Base-by-base conservation (phyloP, 2,329 filamentous ascomycete species). In the Colletotrichum sp. region DNA sequence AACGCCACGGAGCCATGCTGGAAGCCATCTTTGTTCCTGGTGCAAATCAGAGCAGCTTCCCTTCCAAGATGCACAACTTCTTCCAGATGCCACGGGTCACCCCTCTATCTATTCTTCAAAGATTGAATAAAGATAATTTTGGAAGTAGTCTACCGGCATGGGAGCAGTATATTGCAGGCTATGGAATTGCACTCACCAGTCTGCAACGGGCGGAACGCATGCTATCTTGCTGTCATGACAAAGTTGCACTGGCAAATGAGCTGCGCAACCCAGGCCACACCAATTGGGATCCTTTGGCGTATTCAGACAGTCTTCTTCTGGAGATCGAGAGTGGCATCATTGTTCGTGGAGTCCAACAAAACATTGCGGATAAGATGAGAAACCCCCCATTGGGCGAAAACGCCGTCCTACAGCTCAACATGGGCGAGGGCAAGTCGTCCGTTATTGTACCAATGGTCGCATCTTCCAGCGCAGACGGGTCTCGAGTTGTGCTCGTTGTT, bases 351-450 rank as follows among this genome's bases (percentile, higher is more conserved):
- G 88, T 91, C 0, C 93, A 95, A 79, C 85, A 88, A 4, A 80
- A 88, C 3, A 91, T 95, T 66, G 90, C 93, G 0, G 60, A 72
- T 0, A 80, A 88, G 25, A 94, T 95, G 90, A 88, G 87, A 4
- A 66, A 78, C 0, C 87, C 88, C 0, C 78, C 80, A 0, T 79
- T 79, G 0, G 80, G 79, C 0, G 32, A 80, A 0, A 94, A 92
- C 77, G 81, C 87, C 0, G 88, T 92, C 0, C 88, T 94, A 85
- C 92, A 94, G 78, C 81, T 95, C 3, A 94, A 94, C 77, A 95
- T 95, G 93, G 93, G 93, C 0, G 89, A 94, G 79, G 93, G 93
- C 0, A 95, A 94, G 77, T 92, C 91, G 0, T 93, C 93, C 0
- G 90, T 94, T 2, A 94, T 96, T 65, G 87, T 93, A 0, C 93